phyloP scores from a whole-genome alignment of 1,139 yeast species.

The Yamadazyma trypodendri region DNA sequence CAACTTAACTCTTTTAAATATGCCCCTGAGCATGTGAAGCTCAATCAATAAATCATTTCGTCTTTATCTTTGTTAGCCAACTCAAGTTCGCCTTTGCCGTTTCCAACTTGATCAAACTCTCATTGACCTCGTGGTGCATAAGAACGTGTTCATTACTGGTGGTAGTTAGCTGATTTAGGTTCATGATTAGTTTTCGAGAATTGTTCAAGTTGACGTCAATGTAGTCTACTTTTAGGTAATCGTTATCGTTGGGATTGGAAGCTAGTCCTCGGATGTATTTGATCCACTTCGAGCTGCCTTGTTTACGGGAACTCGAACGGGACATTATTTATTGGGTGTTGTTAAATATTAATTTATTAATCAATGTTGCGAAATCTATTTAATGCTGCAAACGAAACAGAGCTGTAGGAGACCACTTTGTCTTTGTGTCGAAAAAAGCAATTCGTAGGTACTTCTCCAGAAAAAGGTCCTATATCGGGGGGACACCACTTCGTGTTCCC shows the following conservation, averaged over 20 bases:
- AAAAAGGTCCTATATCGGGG: too few relatives aligned
- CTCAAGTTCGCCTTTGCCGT: slow-evolving; percentile 24
- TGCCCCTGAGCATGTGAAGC: slow-evolving; percentile 4
- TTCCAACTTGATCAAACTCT: slow-evolving; percentile 27
- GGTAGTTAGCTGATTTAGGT: slow-evolving; percentile 21
- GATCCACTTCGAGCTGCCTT: slow-evolving; percentile 27
- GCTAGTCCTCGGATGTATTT: slow-evolving; percentile 39
- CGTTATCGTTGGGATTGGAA: slow-evolving; percentile 36
- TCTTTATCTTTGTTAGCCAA: neutral
- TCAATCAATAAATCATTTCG: neutral
- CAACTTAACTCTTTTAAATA: slow-evolving; percentile 12
- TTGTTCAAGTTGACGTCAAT: slow-evolving; percentile 47
- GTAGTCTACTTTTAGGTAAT: slow-evolving; percentile 41
- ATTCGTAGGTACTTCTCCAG: too few relatives aligned
- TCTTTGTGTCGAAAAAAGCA: too few relatives aligned
- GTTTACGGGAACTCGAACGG: neutral
- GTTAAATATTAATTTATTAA: too few relatives aligned
- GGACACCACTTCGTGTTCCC: too few relatives aligned
- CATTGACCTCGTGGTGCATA: slow-evolving; percentile 25
- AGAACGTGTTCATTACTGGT: slow-evolving; percentile 20
- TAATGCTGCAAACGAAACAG: neutral
- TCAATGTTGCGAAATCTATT: neutral
- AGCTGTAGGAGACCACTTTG: too few relatives aligned
- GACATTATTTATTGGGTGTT: too few relatives aligned
- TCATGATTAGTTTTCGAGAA: slow-evolving; percentile 38